Evolutionary conservation across 306 rosid genomes (phyloP).

Genomic region (Ormosia semicastrata): DNA sequence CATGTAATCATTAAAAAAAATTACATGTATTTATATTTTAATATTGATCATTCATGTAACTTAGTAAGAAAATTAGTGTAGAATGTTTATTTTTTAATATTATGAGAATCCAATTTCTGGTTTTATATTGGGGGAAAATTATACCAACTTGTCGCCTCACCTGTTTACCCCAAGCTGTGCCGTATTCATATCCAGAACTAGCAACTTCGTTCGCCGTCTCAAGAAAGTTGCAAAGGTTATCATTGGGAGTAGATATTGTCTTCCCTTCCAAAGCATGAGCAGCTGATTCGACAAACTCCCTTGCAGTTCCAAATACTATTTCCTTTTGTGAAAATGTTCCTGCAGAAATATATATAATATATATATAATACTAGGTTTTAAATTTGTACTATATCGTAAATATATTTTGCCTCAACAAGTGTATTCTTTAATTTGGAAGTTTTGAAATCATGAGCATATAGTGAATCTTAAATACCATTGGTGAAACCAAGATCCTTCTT

Average conservation of each 20-base stretch:
- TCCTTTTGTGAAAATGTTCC: constrained; percentile 31
- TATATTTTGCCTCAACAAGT: background rate
- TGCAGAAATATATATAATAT: background rate
- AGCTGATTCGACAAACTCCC: constrained; percentile 39
- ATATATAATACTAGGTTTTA: background rate
- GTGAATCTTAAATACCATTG: background rate
- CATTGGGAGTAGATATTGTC: background rate
- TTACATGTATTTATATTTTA: too few relatives aligned
- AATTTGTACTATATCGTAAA: background rate
- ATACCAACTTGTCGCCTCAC: constrained; percentile 18
- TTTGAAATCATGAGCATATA: background rate
- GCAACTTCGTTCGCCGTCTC: constrained; percentile 53
- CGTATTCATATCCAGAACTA: constrained; percentile 45
- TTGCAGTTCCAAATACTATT: constrained; percentile 44
- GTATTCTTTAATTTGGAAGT: background rate
- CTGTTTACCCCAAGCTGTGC: constrained; percentile 66
- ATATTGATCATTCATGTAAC: too few relatives aligned
- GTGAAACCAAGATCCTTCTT: background rate
- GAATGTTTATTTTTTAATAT: too few relatives aligned
- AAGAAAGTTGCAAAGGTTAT: background rate
- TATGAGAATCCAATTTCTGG: too few relatives aligned
- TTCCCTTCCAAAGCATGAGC: constrained; percentile 40
- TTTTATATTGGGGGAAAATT: too few relatives aligned
- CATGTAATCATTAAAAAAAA: too few relatives aligned
- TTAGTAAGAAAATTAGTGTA: too few relatives aligned